Conservation (phyloP, 192 early-diverging fungal genomes). For the Entrophospora sp. region DNA sequence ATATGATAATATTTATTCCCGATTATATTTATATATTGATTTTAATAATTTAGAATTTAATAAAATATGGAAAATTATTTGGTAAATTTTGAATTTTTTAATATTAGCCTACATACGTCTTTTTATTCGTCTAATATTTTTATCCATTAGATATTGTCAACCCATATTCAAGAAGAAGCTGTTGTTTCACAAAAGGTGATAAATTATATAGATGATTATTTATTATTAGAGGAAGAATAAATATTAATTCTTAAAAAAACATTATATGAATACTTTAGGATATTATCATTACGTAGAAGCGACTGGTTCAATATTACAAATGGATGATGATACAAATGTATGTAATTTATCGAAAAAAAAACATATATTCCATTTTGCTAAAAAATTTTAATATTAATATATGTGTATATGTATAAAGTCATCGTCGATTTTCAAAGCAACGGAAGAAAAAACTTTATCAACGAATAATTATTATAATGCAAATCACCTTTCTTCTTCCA, state of each 20-base stretch:
- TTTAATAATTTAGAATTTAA: constrained; percentile 26
- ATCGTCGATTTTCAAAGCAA: too few species aligned
- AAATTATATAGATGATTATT: constrained; percentile 1
- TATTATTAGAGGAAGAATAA: too few species aligned
- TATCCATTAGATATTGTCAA: constrained; percentile 53
- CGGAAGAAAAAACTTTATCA: too few species aligned
- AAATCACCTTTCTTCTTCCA: too few species aligned
- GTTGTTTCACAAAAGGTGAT: constrained; percentile 73
- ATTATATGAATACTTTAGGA: constrained; percentile 37
- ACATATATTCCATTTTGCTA: background rate
- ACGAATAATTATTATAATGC: too few species aligned
- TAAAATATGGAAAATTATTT: constrained; percentile 44
- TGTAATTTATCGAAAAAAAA: too few species aligned
- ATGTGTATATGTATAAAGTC: too few species aligned
- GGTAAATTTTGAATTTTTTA: constrained; percentile 16
- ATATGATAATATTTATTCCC: too few species aligned
- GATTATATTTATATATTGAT: too few species aligned
- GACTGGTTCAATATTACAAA: constrained; percentile 48
- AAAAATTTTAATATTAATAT: too few species aligned
- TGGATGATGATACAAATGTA: constrained; percentile 41
- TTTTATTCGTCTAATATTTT: background rate
- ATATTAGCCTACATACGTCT: background rate
- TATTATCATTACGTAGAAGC: constrained; percentile 62
- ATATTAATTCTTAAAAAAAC: too few species aligned
- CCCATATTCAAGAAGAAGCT: constrained; percentile 47